Evolutionary conservation across 148 eudicot species (phyloP).

Genomic region (Amaranthus cruentus): DNA sequence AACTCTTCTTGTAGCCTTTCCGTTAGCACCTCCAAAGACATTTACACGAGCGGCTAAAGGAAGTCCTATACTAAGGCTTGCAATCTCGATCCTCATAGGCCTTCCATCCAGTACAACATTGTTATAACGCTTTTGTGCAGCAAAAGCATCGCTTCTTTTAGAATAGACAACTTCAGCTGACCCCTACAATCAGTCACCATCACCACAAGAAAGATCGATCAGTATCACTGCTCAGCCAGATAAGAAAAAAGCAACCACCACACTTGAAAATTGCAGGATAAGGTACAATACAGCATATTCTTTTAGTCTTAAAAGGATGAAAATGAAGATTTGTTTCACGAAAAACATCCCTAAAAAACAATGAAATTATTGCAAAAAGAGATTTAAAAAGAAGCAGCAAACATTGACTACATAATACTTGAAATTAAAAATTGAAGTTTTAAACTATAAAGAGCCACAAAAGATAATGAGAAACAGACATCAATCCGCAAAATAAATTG

Average conservation of each 20-base stretch:
- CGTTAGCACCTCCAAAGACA: constrained; percentile 69
- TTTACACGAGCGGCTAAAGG: constrained; percentile 78
- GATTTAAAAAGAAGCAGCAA: background rate
- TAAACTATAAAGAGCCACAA: too few species aligned
- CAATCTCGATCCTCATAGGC: constrained; percentile 83
- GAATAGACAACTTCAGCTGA: constrained; percentile 87
- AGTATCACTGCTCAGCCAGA: background rate
- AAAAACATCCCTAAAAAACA: too few species aligned
- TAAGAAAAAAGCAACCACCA: background rate
- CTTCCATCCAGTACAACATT: constrained; percentile 85
- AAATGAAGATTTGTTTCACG: too few species aligned
- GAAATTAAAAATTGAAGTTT: too few species aligned
- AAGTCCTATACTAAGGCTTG: constrained; percentile 42
- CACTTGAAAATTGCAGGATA: background rate
- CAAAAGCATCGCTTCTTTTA: constrained; percentile 81
- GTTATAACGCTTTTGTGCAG: constrained; percentile 81
- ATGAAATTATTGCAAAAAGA: background rate
- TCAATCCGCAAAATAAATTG: too few species aligned
- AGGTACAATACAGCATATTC: too few species aligned
- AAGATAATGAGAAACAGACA: too few species aligned
- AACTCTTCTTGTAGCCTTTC: constrained; percentile 57
- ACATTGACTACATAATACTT: too few species aligned
- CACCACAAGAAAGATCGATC: background rate
- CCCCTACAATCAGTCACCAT: constrained; percentile 46
- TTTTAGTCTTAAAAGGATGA: too few species aligned